A percentile compares a stretch with the other conserved stretches of the same genome.
phyloP scores from a whole-genome alignment of 257 asterid genomes.

The Salvia miltiorrhiza region DNA sequence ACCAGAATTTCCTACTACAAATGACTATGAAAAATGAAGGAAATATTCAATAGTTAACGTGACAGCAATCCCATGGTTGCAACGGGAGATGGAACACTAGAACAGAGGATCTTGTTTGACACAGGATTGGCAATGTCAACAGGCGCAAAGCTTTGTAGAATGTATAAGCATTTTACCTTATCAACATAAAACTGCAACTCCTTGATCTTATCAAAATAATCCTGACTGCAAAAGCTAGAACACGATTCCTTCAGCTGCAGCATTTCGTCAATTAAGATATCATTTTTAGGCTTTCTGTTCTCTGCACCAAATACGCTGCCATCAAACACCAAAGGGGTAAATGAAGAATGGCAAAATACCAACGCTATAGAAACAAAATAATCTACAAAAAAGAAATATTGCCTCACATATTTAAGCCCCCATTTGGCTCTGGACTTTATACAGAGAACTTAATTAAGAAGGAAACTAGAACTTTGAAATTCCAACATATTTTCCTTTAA shows the following conservation, averaged over 20 bases:
- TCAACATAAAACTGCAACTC: slow-evolving; percentile 28
- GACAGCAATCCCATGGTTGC: background rate
- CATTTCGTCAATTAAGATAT: background rate
- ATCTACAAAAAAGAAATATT: background rate
- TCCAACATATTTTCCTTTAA: background rate
- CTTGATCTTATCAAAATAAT: slow-evolving; percentile 28
- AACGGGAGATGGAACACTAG: too few relatives aligned
- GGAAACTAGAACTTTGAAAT: background rate
- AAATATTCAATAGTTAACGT: too few relatives aligned
- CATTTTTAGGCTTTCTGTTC: slow-evolving; percentile 11
- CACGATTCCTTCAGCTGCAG: slow-evolving; percentile 11
- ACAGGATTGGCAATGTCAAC: background rate
- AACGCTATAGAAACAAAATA: background rate
- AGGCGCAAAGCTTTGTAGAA: background rate
- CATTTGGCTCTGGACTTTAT: background rate
- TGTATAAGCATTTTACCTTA: slow-evolving; percentile 22
- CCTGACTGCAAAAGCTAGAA: slow-evolving; percentile 21
- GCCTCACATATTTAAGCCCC: background rate
- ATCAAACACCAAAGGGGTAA: slow-evolving; percentile 9
- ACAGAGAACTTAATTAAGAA: background rate
- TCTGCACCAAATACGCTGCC: slow-evolving; percentile 23
- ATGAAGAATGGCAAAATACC: background rate
- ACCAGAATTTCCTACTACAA: too few relatives aligned
- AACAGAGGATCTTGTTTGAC: background rate
- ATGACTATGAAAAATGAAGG: too few relatives aligned